Conservation (phyloP, 768 basidiomycete genomes). For the Tephrocybe sp. region DNA sequence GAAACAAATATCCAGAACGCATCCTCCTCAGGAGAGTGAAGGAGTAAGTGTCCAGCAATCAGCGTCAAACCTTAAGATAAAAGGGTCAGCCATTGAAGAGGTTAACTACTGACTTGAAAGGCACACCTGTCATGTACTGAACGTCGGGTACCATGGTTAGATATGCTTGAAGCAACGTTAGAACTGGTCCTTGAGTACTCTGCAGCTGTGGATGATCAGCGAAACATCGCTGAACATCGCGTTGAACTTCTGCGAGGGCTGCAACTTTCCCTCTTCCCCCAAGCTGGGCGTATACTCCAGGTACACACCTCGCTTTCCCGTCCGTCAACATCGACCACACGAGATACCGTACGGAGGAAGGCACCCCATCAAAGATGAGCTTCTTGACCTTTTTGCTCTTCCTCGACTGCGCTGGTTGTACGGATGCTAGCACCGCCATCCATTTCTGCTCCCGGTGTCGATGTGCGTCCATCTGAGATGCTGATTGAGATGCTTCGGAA, state of each 20-base stretch:
- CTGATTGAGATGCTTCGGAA: conserved; percentile 33
- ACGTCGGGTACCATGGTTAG: conserved; percentile 85
- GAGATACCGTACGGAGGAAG: conserved; percentile 77
- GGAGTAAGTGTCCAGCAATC: conserved; percentile 68
- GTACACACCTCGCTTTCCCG: conserved; percentile 66
- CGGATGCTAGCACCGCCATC: conserved; percentile 60
- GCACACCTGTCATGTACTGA: conserved; percentile 59
- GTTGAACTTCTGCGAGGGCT: conserved; percentile 52
- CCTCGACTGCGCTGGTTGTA: conserved; percentile 58
- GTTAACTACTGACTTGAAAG: background rate
- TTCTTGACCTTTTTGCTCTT: conserved; percentile 81
- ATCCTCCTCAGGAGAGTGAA: conserved; percentile 82
- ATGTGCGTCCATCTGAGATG: conserved; percentile 57
- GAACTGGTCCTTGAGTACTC: conserved; percentile 52
- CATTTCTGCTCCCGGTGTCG: conserved; percentile 75
- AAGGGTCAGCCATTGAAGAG: background rate
- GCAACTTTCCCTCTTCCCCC: conserved; percentile 52
- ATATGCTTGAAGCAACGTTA: conserved; percentile 67
- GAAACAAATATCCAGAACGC: conserved; percentile 90
- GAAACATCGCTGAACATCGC: conserved; percentile 55
- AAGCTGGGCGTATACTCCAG: conserved; percentile 66
- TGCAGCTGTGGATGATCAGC: conserved; percentile 57
- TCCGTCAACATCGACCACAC: conserved; percentile 84
- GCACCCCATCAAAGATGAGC: conserved; percentile 74
- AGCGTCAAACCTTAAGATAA: conserved; percentile 54